Conservation (phyloP, 148 eudicot genomes). For the Arctostaphylos glauca region DNA sequence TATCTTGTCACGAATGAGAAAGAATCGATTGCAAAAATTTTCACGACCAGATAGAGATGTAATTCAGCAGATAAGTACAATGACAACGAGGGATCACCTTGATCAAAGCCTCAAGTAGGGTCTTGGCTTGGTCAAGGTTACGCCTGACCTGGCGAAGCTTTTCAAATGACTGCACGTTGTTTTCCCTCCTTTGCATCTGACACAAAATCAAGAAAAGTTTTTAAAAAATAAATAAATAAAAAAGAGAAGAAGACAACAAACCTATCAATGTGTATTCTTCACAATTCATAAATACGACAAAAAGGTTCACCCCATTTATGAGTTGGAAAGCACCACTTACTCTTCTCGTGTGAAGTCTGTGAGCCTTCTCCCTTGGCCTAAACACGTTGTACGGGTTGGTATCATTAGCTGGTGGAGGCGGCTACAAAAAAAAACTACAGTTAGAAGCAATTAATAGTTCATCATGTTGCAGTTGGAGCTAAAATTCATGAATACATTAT, state of each 20-base stretch:
- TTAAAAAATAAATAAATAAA: background rate
- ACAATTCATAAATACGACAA: background rate
- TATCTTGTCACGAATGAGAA: constrained; percentile 12
- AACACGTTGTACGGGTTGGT: constrained; percentile 97
- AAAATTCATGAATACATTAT: background rate
- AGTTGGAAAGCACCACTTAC: constrained; percentile 35
- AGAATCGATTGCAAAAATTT: background rate
- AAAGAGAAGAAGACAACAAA: too few relatives aligned
- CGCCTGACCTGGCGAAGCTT: constrained; percentile 98
- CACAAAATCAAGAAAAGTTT: constrained; percentile 5
- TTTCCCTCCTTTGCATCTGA: constrained; percentile 98
- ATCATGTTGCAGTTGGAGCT: constrained; percentile 1
- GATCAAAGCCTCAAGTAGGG: constrained; percentile 73
- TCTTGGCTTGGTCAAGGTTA: constrained; percentile 95
- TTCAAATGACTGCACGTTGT: constrained; percentile 97
- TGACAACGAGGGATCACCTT: constrained; percentile 44
- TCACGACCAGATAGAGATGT: background rate
- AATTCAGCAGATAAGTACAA: constrained; percentile 11
- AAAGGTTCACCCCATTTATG: background rate
- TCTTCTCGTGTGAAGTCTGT: constrained; percentile 93
- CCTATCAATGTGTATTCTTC: background rate
- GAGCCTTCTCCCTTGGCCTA: constrained; percentile 97
- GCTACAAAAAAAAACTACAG: constrained; percentile 45
- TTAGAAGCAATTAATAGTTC: constrained; percentile 3
- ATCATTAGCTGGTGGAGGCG: constrained; percentile 97